Evolutionary conservation across 768 basidiomycete genomes (phyloP).

Genomic region (Boletus speciosus): DNA sequence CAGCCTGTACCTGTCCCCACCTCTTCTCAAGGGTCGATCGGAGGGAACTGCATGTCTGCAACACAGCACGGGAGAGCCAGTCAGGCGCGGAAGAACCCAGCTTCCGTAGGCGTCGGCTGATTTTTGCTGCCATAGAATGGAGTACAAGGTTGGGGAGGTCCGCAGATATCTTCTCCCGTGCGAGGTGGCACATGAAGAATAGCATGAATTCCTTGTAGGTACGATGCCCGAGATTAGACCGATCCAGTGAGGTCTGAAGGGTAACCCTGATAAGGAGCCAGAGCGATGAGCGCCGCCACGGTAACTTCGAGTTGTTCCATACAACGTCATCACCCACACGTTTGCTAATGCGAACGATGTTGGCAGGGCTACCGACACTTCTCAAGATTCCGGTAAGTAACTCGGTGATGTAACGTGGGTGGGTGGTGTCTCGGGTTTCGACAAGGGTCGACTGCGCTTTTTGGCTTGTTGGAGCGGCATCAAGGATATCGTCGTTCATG

Average conservation of each 20-base stretch:
- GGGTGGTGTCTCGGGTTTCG: constrained; percentile 39
- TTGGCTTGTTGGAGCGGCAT: constrained; percentile 23
- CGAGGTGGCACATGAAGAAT: too few relatives aligned
- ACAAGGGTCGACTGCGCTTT: constrained; percentile 36
- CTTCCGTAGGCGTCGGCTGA: constrained; percentile 37
- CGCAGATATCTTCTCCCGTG: not conserved
- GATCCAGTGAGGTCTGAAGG: too few relatives aligned
- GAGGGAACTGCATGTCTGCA: constrained; percentile 13
- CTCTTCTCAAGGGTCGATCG: constrained; percentile 27
- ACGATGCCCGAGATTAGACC: too few relatives aligned
- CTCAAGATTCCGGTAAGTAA: constrained; percentile 47
- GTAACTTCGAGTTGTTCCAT: too few relatives aligned
- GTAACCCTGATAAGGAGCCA: too few relatives aligned
- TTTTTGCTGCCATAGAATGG: constrained; percentile 36
- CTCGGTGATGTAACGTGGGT: constrained; percentile 49
- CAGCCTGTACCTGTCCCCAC: constrained; percentile 34
- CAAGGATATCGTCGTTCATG: too few relatives aligned
- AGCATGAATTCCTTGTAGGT: too few relatives aligned
- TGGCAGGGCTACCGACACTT: constrained; percentile 31
- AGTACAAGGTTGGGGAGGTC: constrained; percentile 35
- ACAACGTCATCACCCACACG: not conserved
- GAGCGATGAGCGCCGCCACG: too few relatives aligned
- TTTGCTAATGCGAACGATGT: too few relatives aligned
- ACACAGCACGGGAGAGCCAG: constrained; percentile 12
- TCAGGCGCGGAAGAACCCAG: constrained; percentile 21